Conservation (phyloP, 2,329 filamentous ascomycete genomes). For the Xylaria sp. region DNA sequence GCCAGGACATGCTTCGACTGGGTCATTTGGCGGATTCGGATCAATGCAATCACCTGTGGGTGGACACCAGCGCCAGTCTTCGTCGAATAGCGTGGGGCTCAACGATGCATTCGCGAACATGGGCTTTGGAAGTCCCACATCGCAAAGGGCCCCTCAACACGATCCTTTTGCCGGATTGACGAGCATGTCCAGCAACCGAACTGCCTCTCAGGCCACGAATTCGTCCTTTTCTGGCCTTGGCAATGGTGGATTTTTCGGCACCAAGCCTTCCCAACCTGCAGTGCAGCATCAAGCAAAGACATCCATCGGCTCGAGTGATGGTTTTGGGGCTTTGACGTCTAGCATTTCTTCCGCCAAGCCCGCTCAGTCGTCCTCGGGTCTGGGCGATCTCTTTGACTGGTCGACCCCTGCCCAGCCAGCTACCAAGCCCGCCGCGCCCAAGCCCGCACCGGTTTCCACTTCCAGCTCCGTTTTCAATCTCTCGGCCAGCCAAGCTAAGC, state of each 20-base stretch:
- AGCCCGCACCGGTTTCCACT: slow-evolving; percentile 38
- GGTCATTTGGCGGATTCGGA: slow-evolving; percentile 67
- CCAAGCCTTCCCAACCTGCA: slow-evolving; percentile 56
- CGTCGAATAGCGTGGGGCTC: slow-evolving; percentile 54
- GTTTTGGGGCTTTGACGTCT: slow-evolving; percentile 57
- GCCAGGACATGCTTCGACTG: slow-evolving; percentile 51
- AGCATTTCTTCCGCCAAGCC: slow-evolving; percentile 40
- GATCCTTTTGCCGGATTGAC: slow-evolving; percentile 37
- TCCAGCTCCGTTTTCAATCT: slow-evolving; percentile 77
- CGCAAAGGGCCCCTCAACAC: slow-evolving; percentile 35
- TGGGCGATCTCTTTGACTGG: slow-evolving; percentile 80
- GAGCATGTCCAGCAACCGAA: slow-evolving; percentile 35
- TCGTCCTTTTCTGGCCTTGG: slow-evolving; percentile 42
- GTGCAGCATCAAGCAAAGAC: slow-evolving; percentile 47
- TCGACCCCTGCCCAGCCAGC: slow-evolving; percentile 45
- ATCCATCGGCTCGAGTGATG: slow-evolving; percentile 45
- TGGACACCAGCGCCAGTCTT: slow-evolving; percentile 45
- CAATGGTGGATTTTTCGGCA: slow-evolving; percentile 80
- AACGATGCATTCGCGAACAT: slow-evolving; percentile 75
- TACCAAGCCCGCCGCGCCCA: slow-evolving; percentile 40
- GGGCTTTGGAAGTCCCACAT: slow-evolving; percentile 51
- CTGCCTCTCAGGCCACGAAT: slow-evolving; percentile 35
- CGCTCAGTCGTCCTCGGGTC: slow-evolving; percentile 47
- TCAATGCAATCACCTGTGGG: slow-evolving; percentile 56
- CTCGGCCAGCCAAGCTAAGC: slow-evolving; percentile 48